Evolutionary conservation across 129 eudicot genomes (phyloP).

Genomic region (Escallonia herrerae): DNA sequence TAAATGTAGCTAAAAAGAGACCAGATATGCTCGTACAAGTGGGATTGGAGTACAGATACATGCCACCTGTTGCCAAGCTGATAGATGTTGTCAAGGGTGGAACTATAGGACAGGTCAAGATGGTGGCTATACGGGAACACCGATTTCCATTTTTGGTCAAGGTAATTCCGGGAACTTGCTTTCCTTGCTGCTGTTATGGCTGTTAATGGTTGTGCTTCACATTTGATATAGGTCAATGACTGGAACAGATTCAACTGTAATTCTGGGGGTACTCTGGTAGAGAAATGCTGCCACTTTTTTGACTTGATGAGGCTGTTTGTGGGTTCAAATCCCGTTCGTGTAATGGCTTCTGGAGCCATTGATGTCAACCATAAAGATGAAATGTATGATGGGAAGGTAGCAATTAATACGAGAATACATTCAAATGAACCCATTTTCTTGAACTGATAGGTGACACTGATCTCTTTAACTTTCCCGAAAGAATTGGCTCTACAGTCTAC

Average conservation of each 20-base stretch:
- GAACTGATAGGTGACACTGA: too few species aligned
- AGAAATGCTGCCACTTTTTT: conserved; percentile 98
- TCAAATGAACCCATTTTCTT: too few species aligned
- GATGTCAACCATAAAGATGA: conserved; percentile 96
- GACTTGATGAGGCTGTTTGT: conserved; percentile 95
- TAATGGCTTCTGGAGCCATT: conserved; percentile 94
- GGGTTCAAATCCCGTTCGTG: conserved; percentile 84
- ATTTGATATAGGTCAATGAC: conserved; percentile 55
- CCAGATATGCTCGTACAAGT: conserved; percentile 91
- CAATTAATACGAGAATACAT: background rate
- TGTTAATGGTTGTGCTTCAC: conserved; percentile 1
- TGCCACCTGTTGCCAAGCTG: conserved; percentile 96
- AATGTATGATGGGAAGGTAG: conserved; percentile 86
- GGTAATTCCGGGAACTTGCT: conserved; percentile 27
- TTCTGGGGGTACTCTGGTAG: conserved; percentile 93
- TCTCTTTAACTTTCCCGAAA: too few species aligned
- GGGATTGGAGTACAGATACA: conserved; percentile 94
- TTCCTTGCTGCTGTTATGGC: background rate
- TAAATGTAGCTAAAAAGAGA: conserved; percentile 79
- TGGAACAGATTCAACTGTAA: conserved; percentile 96
- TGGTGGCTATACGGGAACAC: conserved; percentile 94
- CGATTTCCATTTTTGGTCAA: conserved; percentile 91
- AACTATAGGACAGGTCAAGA: conserved; percentile 65
- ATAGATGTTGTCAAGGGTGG: conserved; percentile 83
- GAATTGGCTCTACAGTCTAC: too few species aligned